A percentile compares a stretch with the other conserved stretches of the same genome.
Evolutionary conservation across 2,329 filamentous ascomycete species (phyloP).

Genomic region (Hypoxylon rubiginosum): DNA sequence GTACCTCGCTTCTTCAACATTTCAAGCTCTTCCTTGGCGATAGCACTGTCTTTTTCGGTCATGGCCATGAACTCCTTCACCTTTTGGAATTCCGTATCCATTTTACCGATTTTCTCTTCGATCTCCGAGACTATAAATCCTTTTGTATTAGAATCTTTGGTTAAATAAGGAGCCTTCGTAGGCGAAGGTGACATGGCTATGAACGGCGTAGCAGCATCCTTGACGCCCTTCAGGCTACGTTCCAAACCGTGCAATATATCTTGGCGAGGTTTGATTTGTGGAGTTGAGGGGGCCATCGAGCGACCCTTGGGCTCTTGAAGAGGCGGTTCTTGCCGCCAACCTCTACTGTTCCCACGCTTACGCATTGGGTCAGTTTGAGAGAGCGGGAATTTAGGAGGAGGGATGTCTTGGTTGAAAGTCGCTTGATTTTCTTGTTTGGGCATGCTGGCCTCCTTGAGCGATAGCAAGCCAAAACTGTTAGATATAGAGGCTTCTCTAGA

Average conservation of each 20-base stretch:
- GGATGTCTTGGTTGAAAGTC: slow-evolving; percentile 54
- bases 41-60: slow-evolving; percentile 75
- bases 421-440: slow-evolving; percentile 61
- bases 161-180: slow-evolving; percentile 69
- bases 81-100: slow-evolving; percentile 80
- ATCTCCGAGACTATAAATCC: slow-evolving; percentile 81
- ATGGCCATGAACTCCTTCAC: slow-evolving; percentile 80
- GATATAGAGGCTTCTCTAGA: slow-evolving; percentile 62
- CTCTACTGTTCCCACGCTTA: slow-evolving; percentile 28
- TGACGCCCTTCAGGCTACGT: slow-evolving; percentile 48
- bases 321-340: slow-evolving; percentile 26
- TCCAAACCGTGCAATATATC: slow-evolving; percentile 50
- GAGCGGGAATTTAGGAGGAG: slow-evolving; percentile 42
- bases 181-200: slow-evolving; percentile 59
- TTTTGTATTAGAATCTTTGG: slow-evolving; percentile 79
- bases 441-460: slow-evolving; percentile 53
- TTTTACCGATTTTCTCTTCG: slow-evolving; percentile 78
- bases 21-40: slow-evolving; percentile 80
- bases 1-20: slow-evolving; percentile 81
- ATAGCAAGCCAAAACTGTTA: slow-evolving; percentile 56
- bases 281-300: slow-evolving; percentile 54
- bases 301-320: slow-evolving; percentile 20
- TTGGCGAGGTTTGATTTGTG: slow-evolving; percentile 38
- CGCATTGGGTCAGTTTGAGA: slow-evolving; percentile 48
- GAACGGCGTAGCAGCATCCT: slow-evolving; percentile 51